These are phyloP conservation scores for Trypanosoma boissoni DNA, from an alignment of 208 protist genomes.

Conservation along the genomic window DNA sequence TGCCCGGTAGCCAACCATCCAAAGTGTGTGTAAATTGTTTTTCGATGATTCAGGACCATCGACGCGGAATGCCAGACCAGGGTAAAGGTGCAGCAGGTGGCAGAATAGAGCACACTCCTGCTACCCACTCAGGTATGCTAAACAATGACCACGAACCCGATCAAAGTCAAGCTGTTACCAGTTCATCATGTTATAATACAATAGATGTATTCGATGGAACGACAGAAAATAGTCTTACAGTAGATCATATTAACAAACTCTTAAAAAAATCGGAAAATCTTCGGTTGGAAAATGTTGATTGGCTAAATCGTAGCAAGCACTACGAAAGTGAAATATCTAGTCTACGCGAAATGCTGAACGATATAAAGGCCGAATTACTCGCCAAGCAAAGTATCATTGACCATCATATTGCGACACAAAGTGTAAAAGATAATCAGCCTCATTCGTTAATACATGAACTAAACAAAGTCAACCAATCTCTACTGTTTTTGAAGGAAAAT, in stretches of 20 bases:
- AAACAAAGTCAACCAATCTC: too few species aligned
- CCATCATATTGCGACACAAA: too few species aligned
- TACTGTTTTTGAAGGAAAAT: too few species aligned
- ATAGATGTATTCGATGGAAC: background rate
- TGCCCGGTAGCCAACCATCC: slow-evolving; percentile 18
- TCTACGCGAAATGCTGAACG: slow-evolving; percentile 11
- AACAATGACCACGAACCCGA: too few species aligned
- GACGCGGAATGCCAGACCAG: background rate
- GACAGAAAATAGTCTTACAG: background rate
- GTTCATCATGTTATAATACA: too few species aligned
- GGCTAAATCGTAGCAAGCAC: slow-evolving; percentile 12
- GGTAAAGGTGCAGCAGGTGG: slow-evolving; percentile 4
- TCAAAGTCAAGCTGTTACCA: too few species aligned
- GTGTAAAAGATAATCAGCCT: too few species aligned
- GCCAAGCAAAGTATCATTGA: too few species aligned
- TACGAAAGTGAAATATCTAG: slow-evolving; percentile 22
- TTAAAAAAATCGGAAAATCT: slow-evolving; percentile 25
- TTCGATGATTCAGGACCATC: slow-evolving; percentile 44
- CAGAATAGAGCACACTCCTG: background rate
- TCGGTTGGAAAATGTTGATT: slow-evolving; percentile 33
- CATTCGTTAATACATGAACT: too few species aligned
- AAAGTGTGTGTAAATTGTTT: slow-evolving; percentile 66
- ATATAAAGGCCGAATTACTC: background rate
- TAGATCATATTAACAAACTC: slow-evolving; percentile 21
- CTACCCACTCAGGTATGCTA: too few species aligned